Base-by-base conservation (phyloP, 2,329 filamentous ascomycete species). In the Calycina herbarum region DNA sequence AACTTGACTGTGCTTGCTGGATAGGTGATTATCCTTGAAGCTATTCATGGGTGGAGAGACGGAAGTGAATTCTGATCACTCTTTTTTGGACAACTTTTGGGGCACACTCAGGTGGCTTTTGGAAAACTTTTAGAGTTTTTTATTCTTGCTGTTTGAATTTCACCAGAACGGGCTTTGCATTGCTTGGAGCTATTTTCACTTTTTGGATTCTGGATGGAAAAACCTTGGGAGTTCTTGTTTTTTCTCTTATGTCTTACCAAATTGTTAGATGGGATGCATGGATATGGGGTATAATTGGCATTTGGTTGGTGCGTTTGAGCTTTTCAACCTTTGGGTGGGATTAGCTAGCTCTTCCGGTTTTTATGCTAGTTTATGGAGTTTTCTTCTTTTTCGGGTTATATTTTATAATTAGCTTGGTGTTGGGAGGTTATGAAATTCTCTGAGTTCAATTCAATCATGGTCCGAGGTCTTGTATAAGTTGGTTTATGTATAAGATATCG, bases 1-100 rank as follows among this genome's bases (percentile, higher is more conserved):
- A 62, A 69, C 42, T 64, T 69, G 40, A 51, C 24, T n/a, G 59
- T 61, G 13, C 20, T n/a, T 17, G 40, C 20, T n/a, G 59, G 59
- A 29, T 61, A 57, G 27, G 11, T 13, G 24, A 13, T 6, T 51
- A 29, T 29, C 27, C 27, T 29, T 29, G 27, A 29, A 2, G 27
- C 27, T 29, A 29, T 29, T 29, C 27, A 29, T 29, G 27, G 27
- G 27, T 4, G 1, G 27, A 29, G 27, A 29, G 27, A 29, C 27
- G 27, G 27, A 29, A 29, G 27, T 29, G 27, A 1, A 48, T 48
- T 20, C 2, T 20, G 6, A 7, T 35, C 33, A n/a, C n/a, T 24
- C 7, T 24, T 51, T 51, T 51, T 51, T 51, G 20, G 45, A 24
- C 45, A 51, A 24, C 45, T 24, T 51, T 51, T 51, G 45, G 45